Evolutionary conservation across 805 yeast species (phyloP).

Genomic region (Kurtzmaniella fragi): DNA sequence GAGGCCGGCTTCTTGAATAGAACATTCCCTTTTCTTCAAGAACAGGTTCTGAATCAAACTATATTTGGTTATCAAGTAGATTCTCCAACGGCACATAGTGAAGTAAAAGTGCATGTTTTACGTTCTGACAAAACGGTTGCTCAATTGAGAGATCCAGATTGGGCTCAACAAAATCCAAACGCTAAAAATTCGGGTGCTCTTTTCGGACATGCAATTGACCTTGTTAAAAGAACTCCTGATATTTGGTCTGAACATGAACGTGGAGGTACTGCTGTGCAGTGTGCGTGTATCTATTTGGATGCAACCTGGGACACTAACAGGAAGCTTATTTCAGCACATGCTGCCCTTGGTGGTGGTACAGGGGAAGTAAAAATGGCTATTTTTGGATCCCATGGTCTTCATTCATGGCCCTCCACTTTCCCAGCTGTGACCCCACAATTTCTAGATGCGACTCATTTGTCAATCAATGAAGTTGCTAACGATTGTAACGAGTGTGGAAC

Average conservation of each 20-base stretch:
- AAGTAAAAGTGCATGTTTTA: conserved; percentile 74
- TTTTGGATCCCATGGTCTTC: conserved; percentile 89
- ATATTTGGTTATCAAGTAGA: conserved; percentile 37
- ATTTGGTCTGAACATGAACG: conserved; percentile 33
- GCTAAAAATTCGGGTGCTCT: conserved; percentile 74
- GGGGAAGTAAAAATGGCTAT: conserved; percentile 72
- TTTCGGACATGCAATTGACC: conserved; percentile 76
- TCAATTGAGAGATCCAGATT: conserved; percentile 70
- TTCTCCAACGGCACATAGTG: conserved; percentile 50
- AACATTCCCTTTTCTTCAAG: conserved; percentile 71
- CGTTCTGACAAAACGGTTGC: conserved; percentile 60
- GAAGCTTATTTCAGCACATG: conserved; percentile 72
- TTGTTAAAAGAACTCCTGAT: conserved; percentile 40
- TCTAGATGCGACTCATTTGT: conserved; percentile 63
- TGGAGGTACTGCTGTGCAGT: conserved; percentile 57
- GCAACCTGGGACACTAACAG: conserved; percentile 69
- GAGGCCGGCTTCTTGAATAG: conserved; percentile 74
- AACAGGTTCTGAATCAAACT: conserved; percentile 28
- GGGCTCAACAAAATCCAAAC: conserved; percentile 79
- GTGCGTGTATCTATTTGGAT: conserved; percentile 83
- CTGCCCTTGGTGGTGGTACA: conserved; percentile 90
- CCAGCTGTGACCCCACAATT: conserved; percentile 67
- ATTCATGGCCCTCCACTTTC: conserved; percentile 85
- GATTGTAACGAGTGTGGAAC: conserved; percentile 82
- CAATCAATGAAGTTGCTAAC: conserved; percentile 75